These are phyloP conservation scores for Daldinia caldariorum DNA, from an alignment of 495 filamentous ascomycete species.

Conservation along the genomic window DNA sequence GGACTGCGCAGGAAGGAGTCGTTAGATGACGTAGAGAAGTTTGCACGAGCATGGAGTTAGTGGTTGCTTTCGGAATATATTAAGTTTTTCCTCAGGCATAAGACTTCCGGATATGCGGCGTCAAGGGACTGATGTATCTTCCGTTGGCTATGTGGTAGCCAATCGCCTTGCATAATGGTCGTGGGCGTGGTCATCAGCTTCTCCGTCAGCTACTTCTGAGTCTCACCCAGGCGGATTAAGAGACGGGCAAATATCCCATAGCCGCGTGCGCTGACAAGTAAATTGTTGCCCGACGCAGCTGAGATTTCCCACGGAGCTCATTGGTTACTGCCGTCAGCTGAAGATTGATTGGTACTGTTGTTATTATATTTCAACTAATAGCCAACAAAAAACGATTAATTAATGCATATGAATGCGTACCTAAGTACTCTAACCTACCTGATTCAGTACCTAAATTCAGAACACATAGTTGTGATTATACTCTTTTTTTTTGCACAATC, in stretches of 20 bases:
- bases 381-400: conserved; percentile 2
- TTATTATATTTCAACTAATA: conserved; percentile 5
- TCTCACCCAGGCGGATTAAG: conserved; percentile 1
- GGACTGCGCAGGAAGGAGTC: conserved; percentile 21
- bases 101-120: conserved; percentile 5
- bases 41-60: conserved; percentile 48
- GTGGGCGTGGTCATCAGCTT: conserved; percentile 11
- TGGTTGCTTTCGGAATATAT: conserved; percentile 45
- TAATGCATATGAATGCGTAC: background rate
- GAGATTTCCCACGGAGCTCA: conserved; percentile 20
- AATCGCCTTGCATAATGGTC: conserved; percentile 8
- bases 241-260: conserved; percentile 4
- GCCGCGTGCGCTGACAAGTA: conserved; percentile 14
- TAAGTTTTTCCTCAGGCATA: conserved; percentile 11
- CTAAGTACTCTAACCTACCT: background rate
- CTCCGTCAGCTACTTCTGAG: conserved; percentile 7
- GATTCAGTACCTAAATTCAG: too few species aligned
- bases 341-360: background rate
- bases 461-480: too few species aligned
- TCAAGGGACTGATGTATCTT: conserved; percentile 7
- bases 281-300: conserved; percentile 16
- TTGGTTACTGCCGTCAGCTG: conserved; percentile 12
- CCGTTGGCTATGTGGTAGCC: conserved; percentile 12
- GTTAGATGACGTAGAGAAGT: conserved; percentile 26
- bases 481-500: too few species aligned